Evolutionary conservation across 2,329 filamentous ascomycete genomes (phyloP), one percentile per base, ranked within the genome.

Genomic region (Nigrospora sphaerica): DNA sequence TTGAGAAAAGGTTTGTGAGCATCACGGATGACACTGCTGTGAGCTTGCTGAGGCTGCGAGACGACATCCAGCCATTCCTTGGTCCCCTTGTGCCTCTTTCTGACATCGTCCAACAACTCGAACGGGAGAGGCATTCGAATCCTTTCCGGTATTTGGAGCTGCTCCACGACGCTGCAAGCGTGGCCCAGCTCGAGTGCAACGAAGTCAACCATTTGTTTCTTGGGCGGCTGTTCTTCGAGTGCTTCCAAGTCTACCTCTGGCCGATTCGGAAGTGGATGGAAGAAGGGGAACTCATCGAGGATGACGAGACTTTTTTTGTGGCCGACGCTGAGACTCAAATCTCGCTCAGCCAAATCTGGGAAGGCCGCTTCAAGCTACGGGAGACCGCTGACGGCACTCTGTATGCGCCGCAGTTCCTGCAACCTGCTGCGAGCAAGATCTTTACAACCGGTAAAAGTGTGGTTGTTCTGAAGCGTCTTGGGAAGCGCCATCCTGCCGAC

Each of bases 371-470:
- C 62, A 72, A 76, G 18, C 69, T 96, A 13, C 79, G 83, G 23
- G 72, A 69, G 12, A 80, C 81, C 1, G 63, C 74, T 3, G 71
- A 80, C 37, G 81, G 83, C 14, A 66, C 68, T 2, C 63, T 90
- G 1, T 81, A 85, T 55, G 83, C 85, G 0, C 91, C 92, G 0
- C 74, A 69, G 3, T 96, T 95, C 53, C 72, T 96, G 5, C 79
- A 83, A 35, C 75, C 83, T 3, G 78, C 83, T 2, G 81, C 80
- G 0, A 68, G 72, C 19, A 86, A 83, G 51, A 88, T 96, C 34
- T 92, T 95, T 57, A 89, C 84, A 1, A 84, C 88, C 2, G 92
- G 92, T 0, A 96, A 96, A 65, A 95, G 86, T 56, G 83, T 93
- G 46, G 80, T 93, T 1, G 85, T 96, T 39, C 68, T 96, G n/a